These are phyloP conservation scores for Symmetrospora coprosmae DNA, from an alignment of 768 basidiomycete genomes.

Conservation along the genomic window DNA sequence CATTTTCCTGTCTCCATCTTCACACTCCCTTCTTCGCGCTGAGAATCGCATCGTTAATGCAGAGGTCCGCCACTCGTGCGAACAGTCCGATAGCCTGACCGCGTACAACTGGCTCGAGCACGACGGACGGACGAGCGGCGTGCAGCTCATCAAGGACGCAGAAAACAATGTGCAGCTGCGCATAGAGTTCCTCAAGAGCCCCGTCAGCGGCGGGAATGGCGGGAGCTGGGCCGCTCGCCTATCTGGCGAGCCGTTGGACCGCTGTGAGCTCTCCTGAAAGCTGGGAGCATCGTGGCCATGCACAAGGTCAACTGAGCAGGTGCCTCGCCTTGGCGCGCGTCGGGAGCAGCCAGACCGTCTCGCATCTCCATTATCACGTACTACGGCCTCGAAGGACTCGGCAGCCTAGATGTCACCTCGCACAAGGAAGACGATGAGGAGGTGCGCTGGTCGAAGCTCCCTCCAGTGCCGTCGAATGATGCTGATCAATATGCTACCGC, in stretches of 20 bases:
- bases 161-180: conserved; percentile 71
- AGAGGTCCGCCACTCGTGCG: conserved; percentile 75
- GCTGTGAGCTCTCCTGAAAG: no score
- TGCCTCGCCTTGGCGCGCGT: not conserved
- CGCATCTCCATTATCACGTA: conserved; percentile 72
- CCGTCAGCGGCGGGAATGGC: conserved; percentile 54
- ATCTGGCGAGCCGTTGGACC: conserved; percentile 60
- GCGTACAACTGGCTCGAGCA: conserved; percentile 77
- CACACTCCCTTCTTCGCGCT: not conserved
- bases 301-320: no score
- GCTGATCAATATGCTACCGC: not conserved
- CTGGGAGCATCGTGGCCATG: not conserved
- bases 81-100: conserved; percentile 67
- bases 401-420: conserved; percentile 54
- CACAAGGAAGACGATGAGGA: conserved; percentile 58
- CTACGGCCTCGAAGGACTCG: conserved; percentile 71
- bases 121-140: conserved; percentile 69
- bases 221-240: conserved; percentile 81
- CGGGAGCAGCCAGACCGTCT: conserved; percentile 41
- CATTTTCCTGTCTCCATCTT: not conserved
- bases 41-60: conserved; percentile 11
- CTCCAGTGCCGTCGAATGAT: not conserved
- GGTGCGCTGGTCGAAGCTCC: conserved; percentile 41
- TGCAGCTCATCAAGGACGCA: conserved; percentile 67
- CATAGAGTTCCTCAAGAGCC: conserved; percentile 72